Percentiles rank a stretch among this genome's conserved stretches.
Conservation (phyloP, 1,284 basidiomycete species). For the Salmacisia buchloeana region DNA sequence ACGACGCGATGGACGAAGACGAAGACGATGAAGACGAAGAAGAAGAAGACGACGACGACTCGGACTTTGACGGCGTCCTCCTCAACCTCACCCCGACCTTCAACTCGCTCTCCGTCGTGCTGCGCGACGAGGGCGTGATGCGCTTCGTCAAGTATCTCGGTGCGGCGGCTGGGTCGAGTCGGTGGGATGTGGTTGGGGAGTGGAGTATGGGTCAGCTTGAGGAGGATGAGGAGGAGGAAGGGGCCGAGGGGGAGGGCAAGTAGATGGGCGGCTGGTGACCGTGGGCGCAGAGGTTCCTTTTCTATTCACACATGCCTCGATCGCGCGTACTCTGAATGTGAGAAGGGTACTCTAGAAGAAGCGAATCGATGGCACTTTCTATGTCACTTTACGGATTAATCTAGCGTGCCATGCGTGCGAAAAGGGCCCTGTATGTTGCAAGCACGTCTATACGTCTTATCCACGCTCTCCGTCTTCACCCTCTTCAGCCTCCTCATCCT, state of each 20-base stretch:
- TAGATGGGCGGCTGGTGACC: neutral
- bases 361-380: too few relatives aligned
- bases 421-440: too few relatives aligned
- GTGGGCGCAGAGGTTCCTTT: neutral
- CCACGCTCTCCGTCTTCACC: too few relatives aligned
- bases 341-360: too few relatives aligned
- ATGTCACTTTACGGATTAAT: too few relatives aligned
- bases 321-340: too few relatives aligned
- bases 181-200: slow-evolving; percentile 48
- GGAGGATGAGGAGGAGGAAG: slow-evolving; percentile 35
- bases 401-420: too few relatives aligned
- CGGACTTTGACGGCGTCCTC: slow-evolving; percentile 72
- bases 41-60: slow-evolving; percentile 54
- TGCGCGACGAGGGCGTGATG: slow-evolving; percentile 89
- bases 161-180: slow-evolving; percentile 40
- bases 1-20: slow-evolving; percentile 49
- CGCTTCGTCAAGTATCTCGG: slow-evolving; percentile 48
- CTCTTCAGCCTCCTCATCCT: too few relatives aligned
- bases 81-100: slow-evolving; percentile 84
- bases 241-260: neutral
- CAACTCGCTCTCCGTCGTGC: slow-evolving; percentile 80
- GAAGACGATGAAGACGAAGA: slow-evolving; percentile 47
- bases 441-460: too few relatives aligned
- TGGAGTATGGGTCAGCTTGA: slow-evolving; percentile 41
- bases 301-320: neutral